phyloP scores from a whole-genome alignment of 2,329 filamentous ascomycete species.

The Cytospora mali region DNA sequence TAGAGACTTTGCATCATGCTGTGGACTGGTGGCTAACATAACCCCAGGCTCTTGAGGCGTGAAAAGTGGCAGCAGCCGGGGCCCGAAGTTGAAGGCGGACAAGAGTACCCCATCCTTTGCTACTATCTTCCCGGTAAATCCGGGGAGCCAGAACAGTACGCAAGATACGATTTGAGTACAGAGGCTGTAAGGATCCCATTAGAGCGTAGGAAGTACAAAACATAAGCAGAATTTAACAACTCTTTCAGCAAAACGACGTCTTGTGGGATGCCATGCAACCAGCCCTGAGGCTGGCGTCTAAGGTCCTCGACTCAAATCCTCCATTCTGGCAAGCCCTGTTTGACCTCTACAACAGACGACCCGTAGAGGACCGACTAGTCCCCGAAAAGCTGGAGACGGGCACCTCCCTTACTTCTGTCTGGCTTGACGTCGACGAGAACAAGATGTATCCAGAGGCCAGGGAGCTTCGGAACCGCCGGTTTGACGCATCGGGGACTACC shows the following conservation, averaged over 20 bases:
- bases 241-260: background rate
- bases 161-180: background rate
- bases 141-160: background rate
- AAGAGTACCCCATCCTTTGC: background rate
- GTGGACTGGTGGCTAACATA: background rate
- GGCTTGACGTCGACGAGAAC: background rate
- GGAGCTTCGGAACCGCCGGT: background rate
- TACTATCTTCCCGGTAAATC: background rate
- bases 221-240: background rate
- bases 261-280: background rate
- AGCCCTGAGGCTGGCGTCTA: background rate
- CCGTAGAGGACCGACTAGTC: background rate
- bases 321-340: background rate
- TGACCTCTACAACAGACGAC: background rate
- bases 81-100: background rate
- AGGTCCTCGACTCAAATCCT: background rate
- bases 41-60: background rate
- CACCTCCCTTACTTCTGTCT: background rate
- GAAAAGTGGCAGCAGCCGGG: background rate
- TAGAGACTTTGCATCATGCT: background rate
- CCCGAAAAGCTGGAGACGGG: background rate
- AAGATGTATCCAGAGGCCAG: background rate
- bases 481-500: background rate
- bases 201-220: background rate
- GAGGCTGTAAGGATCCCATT: background rate